phyloP scores from a whole-genome alignment of 2,329 filamentous ascomycete species.

The Cladophialophora immunda region DNA sequence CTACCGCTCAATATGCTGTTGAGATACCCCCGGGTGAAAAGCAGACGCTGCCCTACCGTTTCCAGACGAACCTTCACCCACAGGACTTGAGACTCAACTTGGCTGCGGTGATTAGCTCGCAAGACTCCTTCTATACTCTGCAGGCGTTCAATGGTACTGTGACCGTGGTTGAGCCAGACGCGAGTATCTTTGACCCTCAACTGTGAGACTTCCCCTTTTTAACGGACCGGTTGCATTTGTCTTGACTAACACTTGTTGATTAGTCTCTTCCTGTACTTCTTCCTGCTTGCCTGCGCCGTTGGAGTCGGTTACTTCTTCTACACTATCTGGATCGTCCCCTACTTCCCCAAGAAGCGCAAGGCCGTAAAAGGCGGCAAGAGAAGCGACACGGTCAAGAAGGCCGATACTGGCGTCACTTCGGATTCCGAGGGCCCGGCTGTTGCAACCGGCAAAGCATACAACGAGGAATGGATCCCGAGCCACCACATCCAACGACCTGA shows the following conservation, averaged over 20 bases:
- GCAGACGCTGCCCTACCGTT: slow-evolving; percentile 69
- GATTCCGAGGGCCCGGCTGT: slow-evolving; percentile 76
- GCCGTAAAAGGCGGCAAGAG: slow-evolving; percentile 58
- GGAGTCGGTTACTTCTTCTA: slow-evolving; percentile 95
- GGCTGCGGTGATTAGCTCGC: slow-evolving; percentile 71
- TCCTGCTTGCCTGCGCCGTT: slow-evolving; percentile 79
- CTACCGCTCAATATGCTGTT: slow-evolving; percentile 75
- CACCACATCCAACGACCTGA: slow-evolving; percentile 88
- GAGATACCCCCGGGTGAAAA: slow-evolving; percentile 78
- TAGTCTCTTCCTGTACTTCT: slow-evolving; percentile 96
- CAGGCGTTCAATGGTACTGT: slow-evolving; percentile 83
- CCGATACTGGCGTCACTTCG: slow-evolving; percentile 68
- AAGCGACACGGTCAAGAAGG: slow-evolving; percentile 64
- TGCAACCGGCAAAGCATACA: slow-evolving; percentile 77
- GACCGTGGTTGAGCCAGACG: slow-evolving; percentile 86
- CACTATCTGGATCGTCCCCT: slow-evolving; percentile 94
- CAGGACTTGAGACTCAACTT: slow-evolving; percentile 85
- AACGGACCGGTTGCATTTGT: slow-evolving; percentile 31
- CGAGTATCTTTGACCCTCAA: slow-evolving; percentile 92
- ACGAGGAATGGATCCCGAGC: slow-evolving; percentile 92
- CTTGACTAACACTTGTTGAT: slow-evolving; percentile 10
- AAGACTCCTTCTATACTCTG: slow-evolving; percentile 72
- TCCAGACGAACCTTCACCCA: slow-evolving; percentile 90
- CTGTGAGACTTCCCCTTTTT: slow-evolving; percentile 66
- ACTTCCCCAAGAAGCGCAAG: slow-evolving; percentile 77